phyloP scores from a whole-genome alignment of 2,329 filamentous ascomycete species.

The Colletotrichum siamense region DNA sequence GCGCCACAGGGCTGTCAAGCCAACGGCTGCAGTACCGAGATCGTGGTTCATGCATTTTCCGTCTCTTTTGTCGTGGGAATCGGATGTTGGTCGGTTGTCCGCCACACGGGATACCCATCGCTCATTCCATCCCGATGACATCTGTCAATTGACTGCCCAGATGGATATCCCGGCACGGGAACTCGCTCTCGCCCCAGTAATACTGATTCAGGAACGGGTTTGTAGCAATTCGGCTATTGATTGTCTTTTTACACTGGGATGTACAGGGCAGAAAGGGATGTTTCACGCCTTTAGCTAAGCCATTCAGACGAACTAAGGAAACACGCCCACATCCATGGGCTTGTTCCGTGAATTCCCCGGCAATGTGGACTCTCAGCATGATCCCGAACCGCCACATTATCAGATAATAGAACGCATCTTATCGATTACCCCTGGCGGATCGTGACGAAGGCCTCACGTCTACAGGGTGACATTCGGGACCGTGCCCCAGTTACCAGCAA shows the following conservation, averaged over 20 bases:
- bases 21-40: neutral
- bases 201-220: neutral
- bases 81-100: neutral
- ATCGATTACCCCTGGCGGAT: neutral
- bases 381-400: neutral
- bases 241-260: neutral
- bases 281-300: neutral
- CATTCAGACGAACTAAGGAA: neutral
- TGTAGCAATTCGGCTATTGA: neutral
- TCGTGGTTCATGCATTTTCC: neutral
- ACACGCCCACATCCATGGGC: neutral
- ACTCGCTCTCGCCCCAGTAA: neutral
- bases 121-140: neutral
- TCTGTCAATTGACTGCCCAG: neutral
- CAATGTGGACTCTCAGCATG: neutral
- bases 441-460: neutral
- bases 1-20: neutral
- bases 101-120: neutral
- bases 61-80: neutral
- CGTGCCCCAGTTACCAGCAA: neutral
- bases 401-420: neutral
- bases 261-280: neutral
- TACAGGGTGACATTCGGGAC: neutral
- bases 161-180: neutral
- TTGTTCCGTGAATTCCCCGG: neutral